phyloP scores from a whole-genome alignment of 2,329 filamentous ascomycete genomes.

The Trichophyton verrucosum region DNA sequence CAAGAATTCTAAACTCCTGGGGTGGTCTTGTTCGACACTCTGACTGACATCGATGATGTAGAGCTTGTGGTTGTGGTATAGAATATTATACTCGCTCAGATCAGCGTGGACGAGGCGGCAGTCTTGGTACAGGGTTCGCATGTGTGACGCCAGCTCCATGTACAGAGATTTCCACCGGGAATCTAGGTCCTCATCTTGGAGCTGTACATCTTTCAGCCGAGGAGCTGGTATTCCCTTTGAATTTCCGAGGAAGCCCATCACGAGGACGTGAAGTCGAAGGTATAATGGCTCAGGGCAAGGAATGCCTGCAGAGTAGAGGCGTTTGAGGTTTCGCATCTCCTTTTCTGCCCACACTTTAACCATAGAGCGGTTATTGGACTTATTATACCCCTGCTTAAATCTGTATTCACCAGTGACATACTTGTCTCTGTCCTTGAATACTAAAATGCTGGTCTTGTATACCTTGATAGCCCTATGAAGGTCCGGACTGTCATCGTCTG shows the following conservation, averaged over 20 bases:
- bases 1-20: conserved; percentile 79
- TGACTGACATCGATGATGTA: conserved; percentile 98
- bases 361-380: conserved; percentile 91
- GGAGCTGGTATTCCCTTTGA: conserved; percentile 78
- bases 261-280: conserved; percentile 84
- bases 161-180: conserved; percentile 68
- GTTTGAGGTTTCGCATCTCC: conserved; percentile 84
- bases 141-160: conserved; percentile 68
- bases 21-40: conserved; percentile 93
- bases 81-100: conserved; percentile 93
- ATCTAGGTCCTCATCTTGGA: conserved; percentile 55
- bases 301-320: conserved; percentile 72
- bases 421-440: conserved; percentile 94
- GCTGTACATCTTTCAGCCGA: conserved; percentile 70
- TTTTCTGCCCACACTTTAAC: conserved; percentile 99
- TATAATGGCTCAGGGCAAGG: conserved; percentile 81
- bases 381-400: conserved; percentile 83
- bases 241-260: conserved; percentile 89
- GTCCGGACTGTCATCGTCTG: conserved; percentile 39
- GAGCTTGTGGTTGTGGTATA: conserved; percentile 70
- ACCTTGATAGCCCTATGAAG: conserved; percentile 88
- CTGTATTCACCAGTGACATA: conserved; percentile 92
- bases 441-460: conserved; percentile 95
- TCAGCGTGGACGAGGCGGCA: conserved; percentile 91
- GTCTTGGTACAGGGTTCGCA: conserved; percentile 85